Percentiles rank a stretch among this genome's conserved stretches.
phyloP scores from a whole-genome alignment of 768 basidiomycete species.

The Lentinula boryana region DNA sequence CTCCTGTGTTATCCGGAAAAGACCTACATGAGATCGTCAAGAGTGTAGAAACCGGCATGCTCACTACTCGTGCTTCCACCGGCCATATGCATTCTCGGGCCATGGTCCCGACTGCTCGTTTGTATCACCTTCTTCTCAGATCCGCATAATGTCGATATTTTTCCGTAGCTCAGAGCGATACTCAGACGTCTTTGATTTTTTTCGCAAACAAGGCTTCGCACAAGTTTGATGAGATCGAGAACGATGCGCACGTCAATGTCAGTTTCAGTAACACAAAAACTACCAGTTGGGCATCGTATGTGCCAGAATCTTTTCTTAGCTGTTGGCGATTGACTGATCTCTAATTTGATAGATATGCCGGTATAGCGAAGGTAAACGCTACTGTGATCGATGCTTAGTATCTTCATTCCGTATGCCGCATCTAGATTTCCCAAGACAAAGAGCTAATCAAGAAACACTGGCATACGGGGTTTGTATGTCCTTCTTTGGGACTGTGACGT shows the following conservation, averaged over 20 bases:
- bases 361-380: conserved; percentile 52
- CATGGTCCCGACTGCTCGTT: conserved; percentile 72
- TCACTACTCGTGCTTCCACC: conserved; percentile 63
- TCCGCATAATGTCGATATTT: neutral
- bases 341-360: conserved; percentile 44
- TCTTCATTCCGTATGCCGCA: neutral
- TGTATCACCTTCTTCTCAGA: conserved; percentile 15
- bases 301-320: neutral
- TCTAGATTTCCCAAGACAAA: conserved; percentile 37
- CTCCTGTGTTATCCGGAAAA: conserved; percentile 14
- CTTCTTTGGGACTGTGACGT: neutral
- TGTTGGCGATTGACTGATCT: neutral
- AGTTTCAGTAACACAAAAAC: conserved; percentile 64
- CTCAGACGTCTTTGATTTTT: conserved; percentile 56
- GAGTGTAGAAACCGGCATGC: conserved; percentile 63
- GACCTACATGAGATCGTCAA: conserved; percentile 63
- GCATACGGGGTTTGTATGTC: conserved; percentile 38
- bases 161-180: conserved; percentile 33
- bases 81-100: conserved; percentile 75
- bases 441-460: conserved; percentile 61
- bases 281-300: conserved; percentile 71
- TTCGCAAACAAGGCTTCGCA: conserved; percentile 66
- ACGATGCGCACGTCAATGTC: conserved; percentile 76
- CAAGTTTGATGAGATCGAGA: conserved; percentile 73
- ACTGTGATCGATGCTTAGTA: neutral